Percentiles rank a stretch among this genome's conserved stretches.
Conservation (phyloP, 768 basidiomycete species). For the Pleurotus eryngii region DNA sequence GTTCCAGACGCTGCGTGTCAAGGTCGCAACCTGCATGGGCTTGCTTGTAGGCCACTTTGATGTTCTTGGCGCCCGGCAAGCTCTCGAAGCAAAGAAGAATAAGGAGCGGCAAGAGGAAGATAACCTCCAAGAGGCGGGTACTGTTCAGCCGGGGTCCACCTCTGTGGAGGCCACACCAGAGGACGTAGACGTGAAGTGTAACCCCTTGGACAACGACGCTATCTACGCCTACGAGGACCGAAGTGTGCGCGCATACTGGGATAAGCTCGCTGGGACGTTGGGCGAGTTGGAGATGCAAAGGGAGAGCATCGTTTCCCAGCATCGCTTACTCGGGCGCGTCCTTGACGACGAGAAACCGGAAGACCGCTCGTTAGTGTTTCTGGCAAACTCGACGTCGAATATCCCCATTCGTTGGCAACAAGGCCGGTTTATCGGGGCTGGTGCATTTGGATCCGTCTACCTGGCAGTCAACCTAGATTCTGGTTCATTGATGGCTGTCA, state of each 20-base stretch:
- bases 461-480: conserved; percentile 95
- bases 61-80: conserved; percentile 92
- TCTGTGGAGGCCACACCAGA: conserved; percentile 30
- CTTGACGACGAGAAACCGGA: conserved; percentile 92
- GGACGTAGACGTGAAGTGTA: conserved; percentile 44
- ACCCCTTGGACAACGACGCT: conserved; percentile 31
- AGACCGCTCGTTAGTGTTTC: conserved; percentile 89
- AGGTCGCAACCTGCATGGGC: conserved; percentile 95
- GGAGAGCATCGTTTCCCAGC: conserved; percentile 57
- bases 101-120: conserved; percentile 77
- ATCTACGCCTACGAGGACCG: conserved; percentile 50
- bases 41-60: conserved; percentile 97
- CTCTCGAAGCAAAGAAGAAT: conserved; percentile 83
- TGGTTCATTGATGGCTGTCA: conserved; percentile 96
- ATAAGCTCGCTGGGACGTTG: conserved; percentile 58
- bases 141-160: background rate
- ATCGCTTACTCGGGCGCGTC: conserved; percentile 83
- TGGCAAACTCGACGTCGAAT: conserved; percentile 94
- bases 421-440: conserved; percentile 96
- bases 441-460: conserved; percentile 99
- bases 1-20: conserved; percentile 85
- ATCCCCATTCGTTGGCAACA: conserved; percentile 98
- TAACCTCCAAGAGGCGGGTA: conserved; percentile 48
- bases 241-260: conserved; percentile 74
- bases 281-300: conserved; percentile 65